Conservation (phyloP, 1,139 yeast species). For the Lizanozyma gosingica region DNA sequence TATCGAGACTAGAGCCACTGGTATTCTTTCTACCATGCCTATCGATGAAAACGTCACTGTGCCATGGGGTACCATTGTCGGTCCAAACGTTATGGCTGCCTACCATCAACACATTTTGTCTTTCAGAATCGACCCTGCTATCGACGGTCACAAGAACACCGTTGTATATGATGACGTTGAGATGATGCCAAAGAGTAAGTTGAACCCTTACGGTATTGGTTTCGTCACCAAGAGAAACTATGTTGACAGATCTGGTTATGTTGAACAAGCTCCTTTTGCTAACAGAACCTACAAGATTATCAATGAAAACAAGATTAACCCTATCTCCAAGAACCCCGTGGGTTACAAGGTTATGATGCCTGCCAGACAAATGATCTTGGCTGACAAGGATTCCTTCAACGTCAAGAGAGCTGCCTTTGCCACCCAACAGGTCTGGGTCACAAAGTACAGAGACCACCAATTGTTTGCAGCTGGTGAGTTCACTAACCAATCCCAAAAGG, state of each 20-base stretch:
- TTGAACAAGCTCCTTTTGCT: constrained; percentile 70
- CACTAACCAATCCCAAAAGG: constrained; percentile 63
- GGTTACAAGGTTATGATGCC: constrained; percentile 77
- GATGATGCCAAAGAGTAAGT: constrained; percentile 46
- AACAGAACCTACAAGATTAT: constrained; percentile 73
- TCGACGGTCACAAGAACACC: constrained; percentile 78
- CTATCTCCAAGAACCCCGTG: constrained; percentile 67
- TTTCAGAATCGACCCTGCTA: constrained; percentile 79
- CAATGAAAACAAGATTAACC: constrained; percentile 72
- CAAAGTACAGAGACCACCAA: constrained; percentile 61
- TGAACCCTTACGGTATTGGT: constrained; percentile 71
- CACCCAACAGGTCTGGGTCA: constrained; percentile 69
- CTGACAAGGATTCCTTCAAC: constrained; percentile 54
- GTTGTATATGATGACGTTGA: constrained; percentile 69
- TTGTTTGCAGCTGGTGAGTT: constrained; percentile 72
- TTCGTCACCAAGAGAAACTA: constrained; percentile 55
- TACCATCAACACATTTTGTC: constrained; percentile 83
- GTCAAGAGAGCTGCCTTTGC: constrained; percentile 64
- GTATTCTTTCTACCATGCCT: constrained; percentile 78
- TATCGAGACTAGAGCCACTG: constrained; percentile 83
- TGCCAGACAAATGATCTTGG: constrained; percentile 67
- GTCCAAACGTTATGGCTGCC: constrained; percentile 82
- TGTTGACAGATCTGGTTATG: constrained; percentile 64
- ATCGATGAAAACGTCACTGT: constrained; percentile 67
- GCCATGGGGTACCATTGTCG: constrained; percentile 79